A percentile compares a stretch with the other conserved stretches of the same genome.
These are phyloP conservation scores for Pecoramyces ruminantium DNA, from an alignment of 192 early-diverging fungal species.

Conservation along the genomic window DNA sequence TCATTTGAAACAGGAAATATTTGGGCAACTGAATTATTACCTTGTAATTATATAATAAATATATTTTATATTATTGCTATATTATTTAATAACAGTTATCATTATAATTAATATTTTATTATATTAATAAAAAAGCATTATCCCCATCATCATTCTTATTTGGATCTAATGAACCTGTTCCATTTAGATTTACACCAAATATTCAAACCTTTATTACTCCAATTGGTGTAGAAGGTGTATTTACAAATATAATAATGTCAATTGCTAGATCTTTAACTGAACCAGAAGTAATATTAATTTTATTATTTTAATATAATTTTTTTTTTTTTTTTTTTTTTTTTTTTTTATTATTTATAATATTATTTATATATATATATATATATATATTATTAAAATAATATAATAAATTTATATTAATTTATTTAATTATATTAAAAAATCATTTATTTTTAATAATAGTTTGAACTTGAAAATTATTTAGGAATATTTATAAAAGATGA, in stretches of 20 bases:
- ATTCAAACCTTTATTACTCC: slow-evolving; percentile 89
- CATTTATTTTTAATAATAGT: too few relatives aligned
- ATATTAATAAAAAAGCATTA: slow-evolving; percentile 9
- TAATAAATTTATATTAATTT: too few relatives aligned
- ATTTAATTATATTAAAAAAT: too few relatives aligned
- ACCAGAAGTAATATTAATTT: slow-evolving; percentile 30
- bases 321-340: too few relatives aligned
- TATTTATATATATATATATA: too few relatives aligned
- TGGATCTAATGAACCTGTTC: slow-evolving; percentile 64
- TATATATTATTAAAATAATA: too few relatives aligned
- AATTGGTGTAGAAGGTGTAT: slow-evolving; percentile 83
- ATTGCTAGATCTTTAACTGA: slow-evolving; percentile 68
- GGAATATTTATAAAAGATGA: slow-evolving; percentile 91
- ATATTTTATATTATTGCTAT: too few relatives aligned
- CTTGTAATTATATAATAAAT: slow-evolving; percentile 30
- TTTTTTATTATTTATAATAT: too few relatives aligned
- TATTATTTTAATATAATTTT: too few relatives aligned
- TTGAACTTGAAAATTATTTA: slow-evolving; percentile 85
- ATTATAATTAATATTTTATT: too few relatives aligned
- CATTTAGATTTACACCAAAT: slow-evolving; percentile 96
- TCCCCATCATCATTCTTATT: slow-evolving; percentile 23
- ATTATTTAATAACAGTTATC: too few relatives aligned
- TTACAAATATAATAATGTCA: slow-evolving; percentile 66
- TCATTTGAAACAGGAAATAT: slow-evolving; percentile 73
- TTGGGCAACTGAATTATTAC: slow-evolving; percentile 71